Conservation (phyloP, 148 eudicot genomes). For the Beta vulgaris region DNA sequence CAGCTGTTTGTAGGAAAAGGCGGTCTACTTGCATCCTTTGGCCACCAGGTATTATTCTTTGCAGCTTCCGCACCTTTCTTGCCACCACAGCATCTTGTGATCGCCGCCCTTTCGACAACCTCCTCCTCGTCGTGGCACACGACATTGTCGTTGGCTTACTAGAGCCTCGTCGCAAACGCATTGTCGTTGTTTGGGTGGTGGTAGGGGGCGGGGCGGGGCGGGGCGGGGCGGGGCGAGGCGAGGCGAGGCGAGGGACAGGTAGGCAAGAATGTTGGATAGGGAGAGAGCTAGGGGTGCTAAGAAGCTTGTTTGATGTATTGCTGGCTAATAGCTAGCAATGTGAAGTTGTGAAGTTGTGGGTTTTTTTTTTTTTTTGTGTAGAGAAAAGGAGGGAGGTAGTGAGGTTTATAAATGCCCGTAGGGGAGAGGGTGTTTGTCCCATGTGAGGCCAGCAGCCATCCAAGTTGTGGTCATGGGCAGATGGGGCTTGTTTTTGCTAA, state of each 20-base stretch:
- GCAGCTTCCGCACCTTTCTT: constrained; percentile 52
- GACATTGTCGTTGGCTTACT: background rate
- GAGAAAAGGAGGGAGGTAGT: background rate
- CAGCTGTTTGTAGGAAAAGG: constrained; percentile 45
- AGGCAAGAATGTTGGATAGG: background rate
- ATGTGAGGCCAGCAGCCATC: constrained; percentile 32
- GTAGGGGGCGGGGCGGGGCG: no score
- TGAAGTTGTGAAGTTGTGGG: background rate
- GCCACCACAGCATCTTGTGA: constrained; percentile 21
- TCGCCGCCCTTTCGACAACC: constrained; percentile 8
- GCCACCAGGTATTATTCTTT: constrained; percentile 57
- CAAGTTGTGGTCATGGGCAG: constrained; percentile 29
- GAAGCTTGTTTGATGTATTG: background rate
- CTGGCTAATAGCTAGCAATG: background rate
- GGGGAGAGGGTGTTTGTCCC: constrained; percentile 21
- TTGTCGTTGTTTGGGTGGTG: background rate
- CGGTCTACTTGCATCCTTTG: constrained; percentile 32
- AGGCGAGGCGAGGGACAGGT: no score
- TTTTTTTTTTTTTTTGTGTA: background rate
- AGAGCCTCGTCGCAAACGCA: constrained; percentile 1
- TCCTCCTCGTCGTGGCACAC: background rate
- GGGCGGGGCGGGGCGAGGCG: no score
- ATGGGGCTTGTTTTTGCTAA: constrained; percentile 20
- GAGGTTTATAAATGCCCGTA: constrained; percentile 22
- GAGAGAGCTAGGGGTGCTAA: background rate